Evolutionary conservation across 2,329 filamentous ascomycete genomes (phyloP), one percentile per base, ranked within the genome.

Genomic region (Cladosporium sp.): DNA sequence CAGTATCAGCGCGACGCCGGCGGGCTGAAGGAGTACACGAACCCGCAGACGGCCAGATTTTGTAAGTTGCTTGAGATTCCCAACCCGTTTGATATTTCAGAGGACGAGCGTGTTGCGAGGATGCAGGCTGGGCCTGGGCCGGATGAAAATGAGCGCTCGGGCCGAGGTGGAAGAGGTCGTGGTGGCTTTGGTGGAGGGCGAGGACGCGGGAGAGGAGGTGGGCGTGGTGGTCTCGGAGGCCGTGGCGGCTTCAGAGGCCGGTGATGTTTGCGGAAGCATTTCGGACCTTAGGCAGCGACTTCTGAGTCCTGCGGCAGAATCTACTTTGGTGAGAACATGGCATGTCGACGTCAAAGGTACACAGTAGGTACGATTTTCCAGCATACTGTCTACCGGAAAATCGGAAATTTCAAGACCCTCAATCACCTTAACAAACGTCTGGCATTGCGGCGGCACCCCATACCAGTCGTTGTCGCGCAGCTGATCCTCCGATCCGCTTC

Each of bases 1-100:
- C 54, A 63, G 43, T 68, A 66, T 37, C 56, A 59, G 49, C 56
- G 53, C 13, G 58, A 63, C 4, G 49, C 45, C 9, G 54, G 54
- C 8, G 54, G 83, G 66, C 89, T 90, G 1, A 73, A 76, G 1
- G 91, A 96, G 70, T 92, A 92, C 66, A 89, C 83, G 3, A 97
- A 93, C 64, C 85, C 86, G 10, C 92, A 97, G 71, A 97, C 90
- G 6, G 75, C 74, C n/a, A 71, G 76, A 3, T 97, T 92, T 66
- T 98, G 93, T 69, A 74, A 84, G 52, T 71, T 97, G 52, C 63
- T 97, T 1, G 83, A 80, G 8, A 83, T 98, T 33, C 73, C 80
- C 5, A 95, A 97, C 66, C 76, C 84, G 9, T 95, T 85, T 75
- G 77, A 86, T 61, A 80, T 86, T 2, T 82, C 73, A n/a, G 79